Evolutionary conservation across 2,329 filamentous ascomycete genomes (phyloP).

Genomic region (Juglanconis juglandina): DNA sequence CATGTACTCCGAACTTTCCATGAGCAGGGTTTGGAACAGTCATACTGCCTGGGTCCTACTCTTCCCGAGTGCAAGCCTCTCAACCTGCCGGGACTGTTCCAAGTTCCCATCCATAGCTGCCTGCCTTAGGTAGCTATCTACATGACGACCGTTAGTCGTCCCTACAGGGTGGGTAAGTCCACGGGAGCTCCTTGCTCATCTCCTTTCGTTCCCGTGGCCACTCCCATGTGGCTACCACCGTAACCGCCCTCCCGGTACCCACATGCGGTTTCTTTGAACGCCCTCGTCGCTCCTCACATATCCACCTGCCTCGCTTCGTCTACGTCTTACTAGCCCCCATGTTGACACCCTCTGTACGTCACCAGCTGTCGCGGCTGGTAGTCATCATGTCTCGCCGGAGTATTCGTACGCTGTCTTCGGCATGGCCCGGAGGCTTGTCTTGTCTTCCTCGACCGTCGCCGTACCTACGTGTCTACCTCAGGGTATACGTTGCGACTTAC

Average conservation of each 20-base stretch:
- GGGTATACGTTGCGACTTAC: constrained; percentile 16
- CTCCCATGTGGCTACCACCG: constrained; percentile 8
- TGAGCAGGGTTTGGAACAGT: constrained; percentile 1
- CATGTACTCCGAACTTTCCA: constrained; percentile 3
- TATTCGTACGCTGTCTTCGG: constrained; percentile 3
- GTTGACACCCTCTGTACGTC: constrained; percentile 8
- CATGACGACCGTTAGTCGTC: constrained; percentile 1
- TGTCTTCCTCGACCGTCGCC: background rate
- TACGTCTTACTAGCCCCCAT: background rate
- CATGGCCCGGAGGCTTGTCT: constrained; percentile 9
- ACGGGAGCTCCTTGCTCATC: constrained; percentile 1
- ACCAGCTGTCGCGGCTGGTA: constrained; percentile 18
- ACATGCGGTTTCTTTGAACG: constrained; percentile 2
- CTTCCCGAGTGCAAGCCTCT: background rate
- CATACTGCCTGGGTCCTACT: background rate
- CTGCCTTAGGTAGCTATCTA: constrained; percentile 10
- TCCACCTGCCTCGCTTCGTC: background rate
- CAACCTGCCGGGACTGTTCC: background rate
- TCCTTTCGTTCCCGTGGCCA: constrained; percentile 4
- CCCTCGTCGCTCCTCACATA: background rate
- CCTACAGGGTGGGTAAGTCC: background rate
- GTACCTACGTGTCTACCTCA: constrained; percentile 13
- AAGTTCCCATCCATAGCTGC: constrained; percentile 5
- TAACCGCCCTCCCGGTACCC: constrained; percentile 3
- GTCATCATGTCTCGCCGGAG: constrained; percentile 15